Conservation (phyloP, 2,329 filamentous ascomycete species). For the Verticillium zaregamsianum region DNA sequence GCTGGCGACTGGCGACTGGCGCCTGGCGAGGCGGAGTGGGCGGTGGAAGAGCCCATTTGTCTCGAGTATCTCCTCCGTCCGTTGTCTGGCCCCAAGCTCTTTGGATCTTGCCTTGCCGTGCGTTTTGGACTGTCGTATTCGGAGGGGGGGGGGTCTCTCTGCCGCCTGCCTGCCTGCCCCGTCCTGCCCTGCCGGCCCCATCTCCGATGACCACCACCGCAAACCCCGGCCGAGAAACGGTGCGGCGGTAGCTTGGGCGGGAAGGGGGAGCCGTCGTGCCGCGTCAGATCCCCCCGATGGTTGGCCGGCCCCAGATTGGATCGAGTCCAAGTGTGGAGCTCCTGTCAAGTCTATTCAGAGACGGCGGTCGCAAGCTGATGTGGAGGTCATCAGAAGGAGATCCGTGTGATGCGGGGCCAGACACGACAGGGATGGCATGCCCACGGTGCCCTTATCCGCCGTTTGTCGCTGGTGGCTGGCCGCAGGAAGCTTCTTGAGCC, state of each 20-base stretch:
- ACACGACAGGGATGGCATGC: neutral
- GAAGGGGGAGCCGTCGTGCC: neutral
- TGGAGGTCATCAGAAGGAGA: neutral
- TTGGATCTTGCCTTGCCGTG: too few relatives aligned
- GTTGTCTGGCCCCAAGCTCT: too few relatives aligned
- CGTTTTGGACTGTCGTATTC: too few relatives aligned
- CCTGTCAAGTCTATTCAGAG: neutral
- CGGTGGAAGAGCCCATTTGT: too few relatives aligned
- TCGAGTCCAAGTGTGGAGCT: neutral
- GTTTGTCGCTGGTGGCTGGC: neutral
- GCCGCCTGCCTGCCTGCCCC: neutral
- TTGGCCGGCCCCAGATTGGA: neutral
- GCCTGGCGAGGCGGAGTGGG: neutral
- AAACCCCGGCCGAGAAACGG: neutral
- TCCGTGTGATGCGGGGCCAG: neutral
- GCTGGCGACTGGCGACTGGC: neutral
- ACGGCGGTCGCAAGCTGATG: neutral
- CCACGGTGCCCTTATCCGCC: neutral
- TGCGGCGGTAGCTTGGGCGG: neutral
- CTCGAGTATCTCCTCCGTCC: neutral
- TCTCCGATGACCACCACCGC: neutral
- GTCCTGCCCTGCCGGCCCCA: neutral
- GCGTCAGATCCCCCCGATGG: neutral
- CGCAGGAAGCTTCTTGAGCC: neutral
- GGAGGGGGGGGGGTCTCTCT: too few relatives aligned